Evolutionary conservation across 306 rosid genomes (phyloP), one percentile per base, ranked within the genome.

Genomic region (Fragaria ananassa): DNA sequence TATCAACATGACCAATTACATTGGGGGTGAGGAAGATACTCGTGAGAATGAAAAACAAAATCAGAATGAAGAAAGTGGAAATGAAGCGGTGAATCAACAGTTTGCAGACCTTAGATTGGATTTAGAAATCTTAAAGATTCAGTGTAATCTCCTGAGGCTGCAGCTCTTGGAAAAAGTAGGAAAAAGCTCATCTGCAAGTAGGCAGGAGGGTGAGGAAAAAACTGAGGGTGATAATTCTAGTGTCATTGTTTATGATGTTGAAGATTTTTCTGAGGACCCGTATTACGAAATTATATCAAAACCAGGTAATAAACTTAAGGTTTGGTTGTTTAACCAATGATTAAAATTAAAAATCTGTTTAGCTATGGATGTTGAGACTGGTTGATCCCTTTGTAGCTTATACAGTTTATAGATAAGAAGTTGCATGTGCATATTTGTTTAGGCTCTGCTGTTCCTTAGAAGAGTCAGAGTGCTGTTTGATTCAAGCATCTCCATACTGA

Each of bases 1-100:
- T 45, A 19, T 61, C 70, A 62, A 19, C 78, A 46, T 74, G 70
- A 46, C 35, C 49, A 74, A 46, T 74, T 74, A 45, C 53, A 62
- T 53, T 41, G 77, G 1, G 46, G 19, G 13, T 2, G 27, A 57
- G 29, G 68, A 74, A 58, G 54, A 73, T 23, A 41, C 13, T 6
- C 14, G 12, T 44, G 70, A 37, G 17, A 10, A 35, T 39, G 70
- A 37, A 37, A 23, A 65, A 41, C 11, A 19, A 8, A 65, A 8
- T 65, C 25, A 37, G 29, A 3, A 58, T 0, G 68, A 57, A 39
- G 29, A 37, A 18, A 23, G 10, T 27, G 41, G 46, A 41, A 13
- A 21, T 54, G 39, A 7, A 42, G 23, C 29, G 10, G 39, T 15
- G 61, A 17, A 70, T 15, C 44, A 50, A 49, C 11, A 15, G 21